Percentiles rank a stretch among this genome's conserved stretches.
phyloP scores from a whole-genome alignment of 2,329 filamentous ascomycete species.

The Ceratocystiopsis minuta region DNA sequence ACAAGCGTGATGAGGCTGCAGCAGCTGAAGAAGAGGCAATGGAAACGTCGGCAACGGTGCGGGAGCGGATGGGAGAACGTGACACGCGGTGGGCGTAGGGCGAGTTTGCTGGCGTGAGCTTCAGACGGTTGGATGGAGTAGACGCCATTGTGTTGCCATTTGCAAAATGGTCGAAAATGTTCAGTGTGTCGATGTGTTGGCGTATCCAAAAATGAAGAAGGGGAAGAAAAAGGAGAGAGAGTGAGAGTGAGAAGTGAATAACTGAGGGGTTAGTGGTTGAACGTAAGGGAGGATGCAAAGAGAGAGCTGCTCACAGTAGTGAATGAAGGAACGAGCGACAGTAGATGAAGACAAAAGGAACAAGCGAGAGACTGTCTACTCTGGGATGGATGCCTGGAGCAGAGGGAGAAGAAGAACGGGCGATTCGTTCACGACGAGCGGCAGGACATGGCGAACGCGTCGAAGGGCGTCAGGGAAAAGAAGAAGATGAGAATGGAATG shows the following conservation, averaged over 20 bases:
- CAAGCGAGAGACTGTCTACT: slow-evolving; percentile 1
- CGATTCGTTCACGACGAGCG: not conserved
- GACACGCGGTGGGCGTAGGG: slow-evolving; percentile 45
- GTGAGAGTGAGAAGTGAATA: not conserved
- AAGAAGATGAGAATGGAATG: not conserved
- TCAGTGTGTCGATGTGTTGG: too few relatives aligned
- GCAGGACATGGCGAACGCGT: not conserved
- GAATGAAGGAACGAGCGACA: not conserved
- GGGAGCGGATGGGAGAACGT: slow-evolving; percentile 42
- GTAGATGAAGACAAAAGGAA: not conserved
- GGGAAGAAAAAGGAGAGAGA: not conserved
- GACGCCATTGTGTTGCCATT: slow-evolving; percentile 41
- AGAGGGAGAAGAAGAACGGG: not conserved
- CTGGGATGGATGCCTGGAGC: not conserved
- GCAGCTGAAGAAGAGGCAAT: not conserved
- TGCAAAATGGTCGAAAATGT: not conserved
- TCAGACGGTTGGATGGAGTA: slow-evolving; percentile 43
- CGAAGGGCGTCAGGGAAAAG: not conserved
- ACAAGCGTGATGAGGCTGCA: slow-evolving; percentile 37
- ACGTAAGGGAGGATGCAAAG: not conserved
- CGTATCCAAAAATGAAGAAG: not conserved
- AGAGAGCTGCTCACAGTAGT: not conserved
- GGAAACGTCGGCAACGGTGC: slow-evolving; percentile 23
- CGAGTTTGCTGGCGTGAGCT: slow-evolving; percentile 60
- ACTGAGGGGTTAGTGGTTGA: not conserved